Conservation (phyloP, 164 flowering plant genomes). For the Saururus chinensis region DNA sequence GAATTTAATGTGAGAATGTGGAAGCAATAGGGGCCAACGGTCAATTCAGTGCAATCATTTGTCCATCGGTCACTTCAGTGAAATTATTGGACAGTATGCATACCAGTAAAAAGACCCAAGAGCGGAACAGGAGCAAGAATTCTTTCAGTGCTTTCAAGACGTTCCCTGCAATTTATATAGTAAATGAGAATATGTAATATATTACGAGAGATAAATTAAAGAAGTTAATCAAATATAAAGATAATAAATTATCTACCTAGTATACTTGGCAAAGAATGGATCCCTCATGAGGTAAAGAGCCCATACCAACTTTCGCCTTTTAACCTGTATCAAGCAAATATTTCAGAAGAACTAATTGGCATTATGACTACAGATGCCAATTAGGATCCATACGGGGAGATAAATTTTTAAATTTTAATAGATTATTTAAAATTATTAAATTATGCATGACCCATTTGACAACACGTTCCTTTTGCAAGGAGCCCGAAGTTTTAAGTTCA, state of each 20-base stretch:
- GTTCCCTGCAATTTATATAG: slow-evolving; percentile 40
- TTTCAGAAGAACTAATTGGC: background rate
- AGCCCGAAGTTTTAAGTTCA: background rate
- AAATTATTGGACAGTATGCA: slow-evolving; percentile 1
- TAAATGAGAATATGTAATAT: background rate
- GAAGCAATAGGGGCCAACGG: background rate
- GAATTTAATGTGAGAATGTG: background rate
- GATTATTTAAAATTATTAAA: no score
- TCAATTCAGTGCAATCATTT: background rate
- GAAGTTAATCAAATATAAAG: background rate
- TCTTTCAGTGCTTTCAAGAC: slow-evolving; percentile 54
- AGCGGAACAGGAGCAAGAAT: slow-evolving; percentile 66
- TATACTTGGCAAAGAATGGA: slow-evolving; percentile 82
- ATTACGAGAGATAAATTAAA: background rate
- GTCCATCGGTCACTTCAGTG: background rate
- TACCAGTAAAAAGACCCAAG: slow-evolving; percentile 77
- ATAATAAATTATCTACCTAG: slow-evolving; percentile 35
- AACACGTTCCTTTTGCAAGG: background rate
- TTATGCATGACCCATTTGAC: background rate
- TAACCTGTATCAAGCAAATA: slow-evolving; percentile 36
- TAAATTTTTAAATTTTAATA: no score
- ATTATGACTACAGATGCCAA: no score
- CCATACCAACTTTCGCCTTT: slow-evolving; percentile 77
- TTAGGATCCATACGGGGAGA: no score
- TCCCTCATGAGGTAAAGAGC: slow-evolving; percentile 96